Conservation (phyloP, 805 yeast species). For the Myxozyma lipomycoides region DNA sequence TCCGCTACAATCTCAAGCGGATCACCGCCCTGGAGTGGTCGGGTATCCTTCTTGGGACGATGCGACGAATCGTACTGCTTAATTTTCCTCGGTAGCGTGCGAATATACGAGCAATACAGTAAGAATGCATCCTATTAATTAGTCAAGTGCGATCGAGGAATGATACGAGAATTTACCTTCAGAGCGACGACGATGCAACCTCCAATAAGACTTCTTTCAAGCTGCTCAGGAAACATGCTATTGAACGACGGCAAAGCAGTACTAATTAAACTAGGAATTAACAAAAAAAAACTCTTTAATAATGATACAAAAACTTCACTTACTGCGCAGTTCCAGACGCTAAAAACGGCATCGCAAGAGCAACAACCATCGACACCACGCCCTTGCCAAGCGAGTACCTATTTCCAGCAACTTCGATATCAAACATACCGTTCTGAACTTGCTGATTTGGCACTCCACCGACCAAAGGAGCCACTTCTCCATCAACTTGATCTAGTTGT, state of each 20-base stretch:
- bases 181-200: constrained; percentile 14
- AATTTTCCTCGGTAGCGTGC: constrained; percentile 1
- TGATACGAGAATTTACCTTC: constrained; percentile 15
- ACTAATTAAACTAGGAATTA: constrained; percentile 5
- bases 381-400: not conserved
- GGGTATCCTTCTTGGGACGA: too few relatives aligned
- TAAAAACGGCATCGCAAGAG: constrained; percentile 11
- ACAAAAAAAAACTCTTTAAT: too few relatives aligned
- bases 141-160: too few relatives aligned
- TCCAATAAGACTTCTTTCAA: constrained; percentile 16
- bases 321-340: constrained; percentile 20
- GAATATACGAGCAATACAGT: constrained; percentile 17
- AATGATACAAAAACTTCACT: not conserved
- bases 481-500: not conserved
- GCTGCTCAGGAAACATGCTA: constrained; percentile 3
- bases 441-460: not conserved
- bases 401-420: constrained; percentile 2
- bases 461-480: not conserved
- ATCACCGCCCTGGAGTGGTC: not conserved
- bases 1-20: not conserved
- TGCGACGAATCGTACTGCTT: not conserved
- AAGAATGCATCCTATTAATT: constrained; percentile 14
- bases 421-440: not conserved
- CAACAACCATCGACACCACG: constrained; percentile 10
- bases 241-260: constrained; percentile 6